These are phyloP conservation scores for Pholiota conissans DNA, from an alignment of 768 basidiomycete species.

Conservation along the genomic window DNA sequence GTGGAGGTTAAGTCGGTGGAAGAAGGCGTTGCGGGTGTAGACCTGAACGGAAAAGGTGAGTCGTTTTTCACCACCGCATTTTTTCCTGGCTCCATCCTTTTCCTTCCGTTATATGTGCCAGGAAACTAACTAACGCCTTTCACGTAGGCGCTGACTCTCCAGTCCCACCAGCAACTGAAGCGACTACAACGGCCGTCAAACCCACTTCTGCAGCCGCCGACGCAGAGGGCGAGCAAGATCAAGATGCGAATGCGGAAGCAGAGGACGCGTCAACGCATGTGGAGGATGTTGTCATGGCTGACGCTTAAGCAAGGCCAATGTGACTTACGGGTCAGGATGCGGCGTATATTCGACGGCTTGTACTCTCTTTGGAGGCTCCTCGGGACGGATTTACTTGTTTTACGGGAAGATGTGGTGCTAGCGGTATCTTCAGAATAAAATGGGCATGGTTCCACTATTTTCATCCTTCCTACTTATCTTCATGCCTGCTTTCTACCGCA, in stretches of 20 bases:
- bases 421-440: too few relatives aligned
- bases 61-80: constrained; percentile 1
- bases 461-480: too few relatives aligned
- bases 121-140: background rate
- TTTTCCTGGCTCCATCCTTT: background rate
- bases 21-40: constrained; percentile 29
- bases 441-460: too few relatives aligned
- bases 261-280: constrained; percentile 25
- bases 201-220: background rate
- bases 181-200: background rate
- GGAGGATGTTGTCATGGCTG: constrained; percentile 43
- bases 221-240: constrained; percentile 22
- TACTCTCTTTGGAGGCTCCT: too few relatives aligned
- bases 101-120: background rate
- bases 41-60: constrained; percentile 34
- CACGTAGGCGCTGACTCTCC: constrained; percentile 4
- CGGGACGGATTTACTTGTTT: too few relatives aligned
- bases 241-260: constrained; percentile 28
- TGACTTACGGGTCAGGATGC: too few relatives aligned
- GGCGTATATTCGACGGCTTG: too few relatives aligned
- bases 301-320: constrained; percentile 21
- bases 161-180: background rate
- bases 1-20: constrained; percentile 23
- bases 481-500: too few relatives aligned
- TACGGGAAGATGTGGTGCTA: too few relatives aligned